Evolutionary conservation across 192 early-diverging fungal species (phyloP), one percentile per base, ranked within the genome.

Genomic region (Coemansia aciculifera): DNA sequence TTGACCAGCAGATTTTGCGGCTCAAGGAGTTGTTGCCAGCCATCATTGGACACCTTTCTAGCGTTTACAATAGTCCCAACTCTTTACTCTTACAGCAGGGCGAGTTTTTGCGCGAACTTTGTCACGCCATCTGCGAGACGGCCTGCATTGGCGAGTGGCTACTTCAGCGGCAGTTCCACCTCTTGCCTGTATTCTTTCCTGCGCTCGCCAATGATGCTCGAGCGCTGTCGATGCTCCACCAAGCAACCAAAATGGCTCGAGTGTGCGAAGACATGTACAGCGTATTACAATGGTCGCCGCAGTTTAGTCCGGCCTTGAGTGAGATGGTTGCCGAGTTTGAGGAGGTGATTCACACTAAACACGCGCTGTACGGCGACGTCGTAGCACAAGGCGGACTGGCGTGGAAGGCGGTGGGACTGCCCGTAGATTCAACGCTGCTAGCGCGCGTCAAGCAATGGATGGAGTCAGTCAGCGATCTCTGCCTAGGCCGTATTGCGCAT

Each of bases 361-460:
- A 72, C 1, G 31, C 56, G 3, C 9, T 77, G 24, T 83, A 77
- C 32, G 69, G 72, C 39, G 75, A 83, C 12, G 61, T 66, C 13
- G 38, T 83, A 21, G 59, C 61, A 0, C 75, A 83, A 44, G 80
- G 62, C 6, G 80, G 80, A 3, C 59, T 83, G 27, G 11, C 69
- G 21, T 83, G 80, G 75, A 74, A 71, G 46, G 69, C 80, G 1
- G 68, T 77, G 52, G 80, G 80, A 1, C 36, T 83, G 3, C 80
- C 80, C 3, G 66, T 83, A 5, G 80, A 83, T 15, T 19, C 42
- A 0, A n/a, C 59, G 38, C 40, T 83, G 44, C 59, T 83, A 37
- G 5, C 56, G 43, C 80, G 66, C 11, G 72, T 68, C 19, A 68
- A 69, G 32, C 75, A 74, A 39, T 71, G 72, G 66, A 46, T 83